A percentile compares a stretch with the other conserved stretches of the same genome.
Evolutionary conservation across 2,329 filamentous ascomycete species (phyloP).

Genomic region (Ophiostoma himal-ulmi): DNA sequence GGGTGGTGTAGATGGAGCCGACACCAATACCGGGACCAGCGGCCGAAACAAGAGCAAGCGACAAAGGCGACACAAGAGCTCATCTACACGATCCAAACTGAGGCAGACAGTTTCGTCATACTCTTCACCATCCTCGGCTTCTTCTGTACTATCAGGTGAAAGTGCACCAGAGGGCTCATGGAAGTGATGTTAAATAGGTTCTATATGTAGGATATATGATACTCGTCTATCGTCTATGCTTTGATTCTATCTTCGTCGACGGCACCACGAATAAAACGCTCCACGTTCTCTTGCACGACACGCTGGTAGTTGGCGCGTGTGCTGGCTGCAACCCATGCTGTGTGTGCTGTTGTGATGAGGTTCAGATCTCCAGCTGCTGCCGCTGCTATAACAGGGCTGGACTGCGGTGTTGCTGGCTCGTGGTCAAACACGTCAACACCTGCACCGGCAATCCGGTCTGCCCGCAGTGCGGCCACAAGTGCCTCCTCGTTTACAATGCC

Average conservation of each 20-base stretch:
- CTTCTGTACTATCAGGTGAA: neutral
- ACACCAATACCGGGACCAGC: neutral
- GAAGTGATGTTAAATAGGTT: neutral
- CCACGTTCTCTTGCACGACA: constrained; percentile 24
- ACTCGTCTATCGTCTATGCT: constrained; percentile 12
- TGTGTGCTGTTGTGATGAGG: constrained; percentile 26
- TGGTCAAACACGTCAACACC: constrained; percentile 35
- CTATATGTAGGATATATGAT: neutral
- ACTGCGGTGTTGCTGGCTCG: constrained; percentile 31
- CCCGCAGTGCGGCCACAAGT: constrained; percentile 33
- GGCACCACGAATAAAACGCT: constrained; percentile 22
- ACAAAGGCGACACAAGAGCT: neutral
- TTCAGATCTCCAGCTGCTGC: constrained; percentile 24
- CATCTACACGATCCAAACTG: neutral
- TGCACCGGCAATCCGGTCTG: constrained; percentile 32
- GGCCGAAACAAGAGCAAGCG: neutral
- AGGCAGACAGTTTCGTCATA: neutral
- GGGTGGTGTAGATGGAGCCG: no score
- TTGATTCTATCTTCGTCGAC: constrained; percentile 15
- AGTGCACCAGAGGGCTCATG: neutral
- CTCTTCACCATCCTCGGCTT: neutral
- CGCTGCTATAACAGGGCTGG: constrained; percentile 23
- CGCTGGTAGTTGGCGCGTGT: constrained; percentile 26
- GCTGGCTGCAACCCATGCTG: constrained; percentile 26
- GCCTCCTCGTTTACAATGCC: constrained; percentile 34